Evolutionary conservation across 345 rosid genomes (phyloP).

Genomic region (Stellera chamaejasme): DNA sequence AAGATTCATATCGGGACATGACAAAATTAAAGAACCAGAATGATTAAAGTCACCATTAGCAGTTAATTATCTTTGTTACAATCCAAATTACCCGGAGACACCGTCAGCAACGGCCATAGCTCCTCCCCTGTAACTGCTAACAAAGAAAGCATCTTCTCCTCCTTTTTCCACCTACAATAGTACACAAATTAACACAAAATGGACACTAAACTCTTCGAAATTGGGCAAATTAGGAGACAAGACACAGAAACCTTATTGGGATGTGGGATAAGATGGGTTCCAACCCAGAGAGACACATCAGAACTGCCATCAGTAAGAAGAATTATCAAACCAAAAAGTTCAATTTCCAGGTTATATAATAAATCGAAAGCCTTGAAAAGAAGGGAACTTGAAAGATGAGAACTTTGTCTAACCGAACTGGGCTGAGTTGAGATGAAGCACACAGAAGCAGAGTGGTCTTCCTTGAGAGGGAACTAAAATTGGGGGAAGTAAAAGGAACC

Average conservation of each 20-base stretch:
- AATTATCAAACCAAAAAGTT: neutral
- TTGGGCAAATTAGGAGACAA: neutral
- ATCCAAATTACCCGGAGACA: constrained; percentile 58
- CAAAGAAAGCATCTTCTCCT: constrained; percentile 83
- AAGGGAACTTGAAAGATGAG: neutral
- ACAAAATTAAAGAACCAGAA: neutral
- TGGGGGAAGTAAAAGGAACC: constrained; percentile 19
- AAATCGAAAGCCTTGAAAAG: neutral
- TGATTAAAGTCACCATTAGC: neutral
- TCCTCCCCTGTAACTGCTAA: constrained; percentile 58
- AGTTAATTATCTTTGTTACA: no score
- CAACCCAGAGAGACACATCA: constrained; percentile 41
- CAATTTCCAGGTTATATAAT: neutral
- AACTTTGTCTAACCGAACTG: constrained; percentile 29
- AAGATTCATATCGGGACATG: no score
- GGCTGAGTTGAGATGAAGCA: constrained; percentile 30
- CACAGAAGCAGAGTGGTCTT: constrained; percentile 23
- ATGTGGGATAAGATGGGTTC: constrained; percentile 68
- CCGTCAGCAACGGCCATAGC: constrained; percentile 91
- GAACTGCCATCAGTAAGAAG: constrained; percentile 19
- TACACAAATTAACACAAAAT: constrained; percentile 4
- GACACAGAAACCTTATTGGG: constrained; percentile 49
- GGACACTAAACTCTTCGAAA: constrained; percentile 1
- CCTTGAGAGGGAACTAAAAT: constrained; percentile 9
- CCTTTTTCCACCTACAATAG: constrained; percentile 56